A percentile compares a stretch with the other conserved stretches of the same genome.
These are phyloP conservation scores for Spergularia bocconei DNA, from an alignment of 148 eudicot genomes.

Conservation along the genomic window DNA sequence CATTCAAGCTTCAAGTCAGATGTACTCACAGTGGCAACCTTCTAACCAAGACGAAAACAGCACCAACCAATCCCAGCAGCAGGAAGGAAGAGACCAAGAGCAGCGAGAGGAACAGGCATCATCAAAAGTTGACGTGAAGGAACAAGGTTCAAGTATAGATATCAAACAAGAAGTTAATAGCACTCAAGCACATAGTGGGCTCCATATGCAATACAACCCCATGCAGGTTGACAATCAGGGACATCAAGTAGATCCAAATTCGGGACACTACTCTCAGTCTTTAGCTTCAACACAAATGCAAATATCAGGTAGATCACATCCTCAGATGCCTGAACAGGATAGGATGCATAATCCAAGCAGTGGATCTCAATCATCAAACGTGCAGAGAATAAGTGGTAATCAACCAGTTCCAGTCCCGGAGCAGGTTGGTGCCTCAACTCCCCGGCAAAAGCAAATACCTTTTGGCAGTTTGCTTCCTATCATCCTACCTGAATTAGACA, in stretches of 20 bases:
- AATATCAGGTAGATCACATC: constrained; percentile 35
- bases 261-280: constrained; percentile 40
- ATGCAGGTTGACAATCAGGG: constrained; percentile 40
- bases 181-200: constrained; percentile 35
- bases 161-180: constrained; percentile 37
- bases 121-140: constrained; percentile 44
- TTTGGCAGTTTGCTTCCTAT: constrained; percentile 85
- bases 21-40: constrained; percentile 62
- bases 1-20: constrained; percentile 53
- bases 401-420: constrained; percentile 44
- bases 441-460: constrained; percentile 71
- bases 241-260: constrained; percentile 37
- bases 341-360: constrained; percentile 34
- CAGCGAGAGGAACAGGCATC: constrained; percentile 40
- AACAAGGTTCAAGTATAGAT: constrained; percentile 38
- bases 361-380: constrained; percentile 39
- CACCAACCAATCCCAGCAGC: constrained; percentile 38
- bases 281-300: constrained; percentile 35
- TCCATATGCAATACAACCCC: constrained; percentile 37
- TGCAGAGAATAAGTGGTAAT: constrained; percentile 37
- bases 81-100: constrained; percentile 32
- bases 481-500: constrained; percentile 83
- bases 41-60: constrained; percentile 47
- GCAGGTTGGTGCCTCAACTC: constrained; percentile 41
- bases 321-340: constrained; percentile 39